Evolutionary conservation across 495 filamentous ascomycete genomes (phyloP), one percentile per base, ranked within the genome.

Genomic region (Collariella sp.): DNA sequence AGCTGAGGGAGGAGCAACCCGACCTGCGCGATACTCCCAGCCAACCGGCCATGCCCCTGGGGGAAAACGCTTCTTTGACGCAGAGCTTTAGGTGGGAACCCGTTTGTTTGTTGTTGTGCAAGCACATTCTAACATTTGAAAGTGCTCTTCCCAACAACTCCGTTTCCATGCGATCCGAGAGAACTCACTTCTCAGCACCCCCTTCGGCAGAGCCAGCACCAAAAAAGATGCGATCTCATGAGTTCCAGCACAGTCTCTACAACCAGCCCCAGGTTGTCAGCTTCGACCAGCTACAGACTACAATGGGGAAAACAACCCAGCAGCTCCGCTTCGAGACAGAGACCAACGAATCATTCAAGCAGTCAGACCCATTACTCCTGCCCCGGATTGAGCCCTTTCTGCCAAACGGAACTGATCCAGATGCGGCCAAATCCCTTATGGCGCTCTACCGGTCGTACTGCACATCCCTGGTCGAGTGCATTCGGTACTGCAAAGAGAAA

Each of bases 401-500:
- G 7, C 93, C 93, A 5, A 60, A 59, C 15, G 79, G 79, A 16
- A 93, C 88, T 3, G 93, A 98, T 66, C 73, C 77, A 1, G 91
- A 97, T 60, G 80, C 87, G 11, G 89, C 88, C 46, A 83, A 82
- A 46, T 88, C 89, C 11, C 72, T 98, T 12, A 79, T 81, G 11
- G 91, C 89, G 0, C 77, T 96, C 15, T 98, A 97, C 64, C 83
- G 89, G 40, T 90, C 91, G 1, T 90, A 96, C 64, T 96, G 89
- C 67, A 96, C 93, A 18, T 95, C 89, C 3, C 78, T 98, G 13
- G 85, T 97, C 26, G 93, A 97, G 69, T 89, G 86, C 55, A 87
- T 98, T 57, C 89, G 93, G 13, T 97, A 85, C 65, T 94, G 89
- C 79, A 94, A 93, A 62, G 86, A 96, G 63, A 88, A 93, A 62